phyloP scores from a whole-genome alignment of 1,139 yeast species.

The Pichia inconspicua region DNA sequence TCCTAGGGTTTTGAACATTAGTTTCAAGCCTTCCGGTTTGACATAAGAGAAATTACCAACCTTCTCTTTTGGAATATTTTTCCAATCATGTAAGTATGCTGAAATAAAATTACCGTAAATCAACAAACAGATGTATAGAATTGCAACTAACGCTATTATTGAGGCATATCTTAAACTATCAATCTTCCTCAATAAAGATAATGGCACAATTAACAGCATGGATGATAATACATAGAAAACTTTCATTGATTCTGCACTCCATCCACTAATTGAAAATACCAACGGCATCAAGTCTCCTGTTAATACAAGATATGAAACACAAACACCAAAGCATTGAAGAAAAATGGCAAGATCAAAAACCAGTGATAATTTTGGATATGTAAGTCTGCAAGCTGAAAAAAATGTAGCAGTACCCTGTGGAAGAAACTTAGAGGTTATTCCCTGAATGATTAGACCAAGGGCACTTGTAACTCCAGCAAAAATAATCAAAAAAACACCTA shows the following conservation, averaged over 20 bases:
- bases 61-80: slow-evolving; percentile 21
- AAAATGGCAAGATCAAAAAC: slow-evolving; percentile 52
- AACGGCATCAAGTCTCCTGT: slow-evolving; percentile 85
- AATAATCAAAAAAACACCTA: slow-evolving; percentile 58
- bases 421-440: slow-evolving; percentile 61
- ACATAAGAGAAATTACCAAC: slow-evolving; percentile 50
- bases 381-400: slow-evolving; percentile 72
- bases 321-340: slow-evolving; percentile 76
- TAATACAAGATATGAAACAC: slow-evolving; percentile 77
- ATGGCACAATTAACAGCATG: slow-evolving; percentile 59
- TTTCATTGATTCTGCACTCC: slow-evolving; percentile 29
- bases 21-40: slow-evolving; percentile 48
- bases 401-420: slow-evolving; percentile 76
- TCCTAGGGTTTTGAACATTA: slow-evolving; percentile 75
- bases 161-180: slow-evolving; percentile 86
- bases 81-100: slow-evolving; percentile 20
- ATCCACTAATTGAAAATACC: slow-evolving; percentile 29
- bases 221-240: slow-evolving; percentile 64
- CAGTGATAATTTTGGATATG: slow-evolving; percentile 78
- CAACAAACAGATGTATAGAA: slow-evolving; percentile 68
- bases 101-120: slow-evolving; percentile 57
- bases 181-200: slow-evolving; percentile 63
- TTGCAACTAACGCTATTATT: slow-evolving; percentile 72
- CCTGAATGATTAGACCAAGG: slow-evolving; percentile 72
- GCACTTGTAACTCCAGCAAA: slow-evolving; percentile 76